phyloP scores from a whole-genome alignment of 78 protist genomes.

The Cavenderia fasciculata region DNA sequence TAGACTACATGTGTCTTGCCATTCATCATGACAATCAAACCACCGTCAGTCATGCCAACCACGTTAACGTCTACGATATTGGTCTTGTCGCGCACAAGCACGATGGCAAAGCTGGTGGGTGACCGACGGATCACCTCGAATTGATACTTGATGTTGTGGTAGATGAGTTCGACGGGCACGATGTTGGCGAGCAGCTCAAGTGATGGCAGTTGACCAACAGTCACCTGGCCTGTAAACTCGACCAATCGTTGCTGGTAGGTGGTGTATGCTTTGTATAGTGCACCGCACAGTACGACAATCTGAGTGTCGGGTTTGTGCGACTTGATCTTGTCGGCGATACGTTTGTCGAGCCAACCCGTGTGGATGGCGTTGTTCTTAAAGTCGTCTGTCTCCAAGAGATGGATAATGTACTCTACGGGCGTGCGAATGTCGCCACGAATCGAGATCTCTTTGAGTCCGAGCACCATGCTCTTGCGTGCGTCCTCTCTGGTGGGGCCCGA shows the following conservation, averaged over 20 bases:
- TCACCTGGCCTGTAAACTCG: constrained; percentile 45
- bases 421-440: constrained; percentile 96
- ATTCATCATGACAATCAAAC: constrained; percentile 81
- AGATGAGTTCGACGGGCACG: constrained; percentile 74
- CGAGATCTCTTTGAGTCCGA: constrained; percentile 92
- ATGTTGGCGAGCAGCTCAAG: constrained; percentile 39
- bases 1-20: constrained; percentile 81
- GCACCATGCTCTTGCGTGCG: constrained; percentile 86
- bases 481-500: constrained; percentile 89
- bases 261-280: constrained; percentile 73
- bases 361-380: constrained; percentile 83
- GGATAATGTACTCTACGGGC: constrained; percentile 90
- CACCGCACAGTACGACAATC: constrained; percentile 87
- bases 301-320: constrained; percentile 40
- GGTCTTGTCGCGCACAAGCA: constrained; percentile 50
- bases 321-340: constrained; percentile 39
- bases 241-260: background rate
- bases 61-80: constrained; percentile 23
- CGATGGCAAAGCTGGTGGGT: constrained; percentile 53
- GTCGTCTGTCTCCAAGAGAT: constrained; percentile 86
- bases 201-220: constrained; percentile 78
- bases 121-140: constrained; percentile 37
- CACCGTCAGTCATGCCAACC: constrained; percentile 86
- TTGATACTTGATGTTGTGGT: constrained; percentile 68
- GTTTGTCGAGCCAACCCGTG: constrained; percentile 95